Evolutionary conservation across 345 rosid species (phyloP), one percentile per base, ranked within the genome.

Genomic region (Erucastrum elatum): DNA sequence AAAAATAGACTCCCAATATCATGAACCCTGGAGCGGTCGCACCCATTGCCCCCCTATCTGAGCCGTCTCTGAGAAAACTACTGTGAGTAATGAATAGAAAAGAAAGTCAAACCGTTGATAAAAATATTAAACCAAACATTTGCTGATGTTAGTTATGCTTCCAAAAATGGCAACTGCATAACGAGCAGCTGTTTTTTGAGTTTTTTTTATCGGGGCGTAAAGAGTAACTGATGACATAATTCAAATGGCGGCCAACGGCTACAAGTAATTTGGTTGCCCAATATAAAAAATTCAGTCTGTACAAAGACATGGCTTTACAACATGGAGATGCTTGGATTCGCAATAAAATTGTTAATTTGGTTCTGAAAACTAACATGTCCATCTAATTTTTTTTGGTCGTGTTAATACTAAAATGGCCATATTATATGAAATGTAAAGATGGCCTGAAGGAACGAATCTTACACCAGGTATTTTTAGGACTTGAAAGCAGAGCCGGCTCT

Each of bases 81-180:
- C 21, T 21, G 21, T 21, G 21, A 21, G 21, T 21, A 21, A 21
- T 21, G 21, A 21, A 21, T 21, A 21, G 17, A 67, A 30, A n/a
- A 27, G 41, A 75, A 68, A 41, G 41, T 35, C 56, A 55, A 65
- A 53, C 35, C 71, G 27, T 66, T 75, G 71, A 53, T 56, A 56
- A 65, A 73, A 15, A 15, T 1, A 46, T 21, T 33, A 5, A 51
- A 46, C 63, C 31, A 44, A 37, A 37, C 34, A 37, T 31, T 13
- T 55, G 49, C 21, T 5, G 67, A 16, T n/a, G 12, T 4, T 64
- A 26, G 44, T 64, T 33, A 7, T 15, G 25, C 44, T 64, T 64
- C 44, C 44, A 34, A 64, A 64, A 37, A 66, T 66, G 53, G 53
- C 53, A 37, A 37, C 69, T 21, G 31, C 53, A 5, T 37, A 37